These are phyloP conservation scores for Trypanosoma caninum DNA, from an alignment of 208 protist genomes.

Conservation along the genomic window DNA sequence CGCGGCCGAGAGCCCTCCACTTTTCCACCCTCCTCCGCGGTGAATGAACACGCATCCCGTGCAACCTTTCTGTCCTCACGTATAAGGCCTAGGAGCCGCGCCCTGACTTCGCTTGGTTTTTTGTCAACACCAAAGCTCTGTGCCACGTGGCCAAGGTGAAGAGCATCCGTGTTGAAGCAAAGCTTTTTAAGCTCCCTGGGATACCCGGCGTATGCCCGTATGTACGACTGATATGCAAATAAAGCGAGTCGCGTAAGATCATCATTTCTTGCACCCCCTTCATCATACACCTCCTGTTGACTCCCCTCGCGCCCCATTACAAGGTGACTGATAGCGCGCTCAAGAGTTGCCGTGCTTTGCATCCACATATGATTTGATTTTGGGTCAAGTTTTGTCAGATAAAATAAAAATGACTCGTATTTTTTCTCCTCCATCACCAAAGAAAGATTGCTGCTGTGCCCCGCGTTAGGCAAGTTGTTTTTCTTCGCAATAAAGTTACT, in stretches of 20 bases:
- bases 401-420: slow-evolving; percentile 83
- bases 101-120: slow-evolving; percentile 79
- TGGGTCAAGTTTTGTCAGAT: slow-evolving; percentile 96
- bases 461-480: not conserved
- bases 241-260: slow-evolving; percentile 94
- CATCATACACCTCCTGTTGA: not conserved
- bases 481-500: slow-evolving; percentile 29
- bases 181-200: slow-evolving; percentile 72
- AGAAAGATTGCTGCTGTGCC: slow-evolving; percentile 6
- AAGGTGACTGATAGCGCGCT: slow-evolving; percentile 90
- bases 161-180: slow-evolving; percentile 89
- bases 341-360: slow-evolving; percentile 85
- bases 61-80: slow-evolving; percentile 63
- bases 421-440: slow-evolving; percentile 56
- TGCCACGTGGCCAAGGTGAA: slow-evolving; percentile 95
- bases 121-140: slow-evolving; percentile 90
- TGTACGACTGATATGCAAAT: slow-evolving; percentile 97
- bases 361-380: slow-evolving; percentile 86
- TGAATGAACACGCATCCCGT: slow-evolving; percentile 32
- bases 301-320: slow-evolving; percentile 46
- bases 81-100: slow-evolving; percentile 52
- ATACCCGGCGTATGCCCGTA: slow-evolving; percentile 96
- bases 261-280: slow-evolving; percentile 90
- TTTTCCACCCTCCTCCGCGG: not conserved
- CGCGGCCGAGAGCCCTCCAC: slow-evolving; percentile 9